Base-by-base conservation (phyloP, 1,139 yeast genomes). In the Scheffersomyces parashehatae region DNA sequence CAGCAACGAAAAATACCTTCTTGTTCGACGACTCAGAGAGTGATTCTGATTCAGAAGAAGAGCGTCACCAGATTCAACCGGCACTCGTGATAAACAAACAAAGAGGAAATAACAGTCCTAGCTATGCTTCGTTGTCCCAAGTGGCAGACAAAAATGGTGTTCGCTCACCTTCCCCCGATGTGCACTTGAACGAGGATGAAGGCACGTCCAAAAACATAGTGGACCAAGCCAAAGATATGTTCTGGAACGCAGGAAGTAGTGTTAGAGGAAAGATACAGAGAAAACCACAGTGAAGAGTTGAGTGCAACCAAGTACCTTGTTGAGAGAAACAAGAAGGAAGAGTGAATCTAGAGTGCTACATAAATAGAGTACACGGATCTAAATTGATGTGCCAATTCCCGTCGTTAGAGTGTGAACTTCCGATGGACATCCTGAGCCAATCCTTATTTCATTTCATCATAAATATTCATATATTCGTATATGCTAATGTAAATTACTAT, bases 91-190 rank as follows among this genome's bases (percentile, higher is more conserved):
- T 39, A 13, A 36, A 11, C 52, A 53, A 26, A 41, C 26, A 20
- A 20, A 20, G 26, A 20, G 58, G 39, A 50, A 56, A 33, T 44
- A 49, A 39, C 26, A 59, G 62, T 16, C 52, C 60, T 28, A 68
- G 72, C 44, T 72, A 70, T 50, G 65, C 68, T 37, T 68, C 81
- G 9, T 60, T 78, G 34, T 75, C 80, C 39, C 79, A 76, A 50
- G 80, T 79, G 16, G 83, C 83, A 2, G 82, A 75, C 10, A 64
- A 59, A 41, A 71, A 61, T 48, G 75, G 76, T 5, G 68, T 70
- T 37, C 54, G 56, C 20, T 61, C 65, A 56, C 74, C 73, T 11
- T 58, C 69, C 15, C 62, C 65, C 5, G 66, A 58, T 13, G 39
- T 39, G 13, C 46, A 47, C 24, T 49, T 48, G n/a, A 38, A 42